These are phyloP conservation scores for Aphanoascus verrucosus DNA, from an alignment of 2,329 filamentous ascomycete species.

Conservation along the genomic window DNA sequence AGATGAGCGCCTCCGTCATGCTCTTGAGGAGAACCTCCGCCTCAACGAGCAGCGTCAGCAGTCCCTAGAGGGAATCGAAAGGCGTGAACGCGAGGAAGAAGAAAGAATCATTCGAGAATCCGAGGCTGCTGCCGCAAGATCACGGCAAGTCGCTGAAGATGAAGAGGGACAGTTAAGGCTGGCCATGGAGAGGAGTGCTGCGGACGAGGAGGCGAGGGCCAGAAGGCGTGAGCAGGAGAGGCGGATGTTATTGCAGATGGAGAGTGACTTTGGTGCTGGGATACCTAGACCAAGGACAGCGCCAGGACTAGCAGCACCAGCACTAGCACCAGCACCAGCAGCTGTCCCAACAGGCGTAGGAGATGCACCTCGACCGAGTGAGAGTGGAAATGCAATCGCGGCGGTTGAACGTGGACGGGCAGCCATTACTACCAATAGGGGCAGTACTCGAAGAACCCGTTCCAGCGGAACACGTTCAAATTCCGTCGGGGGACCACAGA, in stretches of 20 bases:
- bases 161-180: conserved; percentile 3
- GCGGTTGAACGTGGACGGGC: no score
- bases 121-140: conserved; percentile 6
- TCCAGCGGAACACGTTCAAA: background rate
- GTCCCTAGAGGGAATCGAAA: background rate
- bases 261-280: conserved; percentile 12
- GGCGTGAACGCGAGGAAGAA: background rate
- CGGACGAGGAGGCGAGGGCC: conserved; percentile 8
- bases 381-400: no score
- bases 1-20: conserved; percentile 12
- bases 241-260: conserved; percentile 10
- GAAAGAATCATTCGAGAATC: conserved; percentile 9
- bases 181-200: conserved; percentile 12
- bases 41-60: conserved; percentile 12
- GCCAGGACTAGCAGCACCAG: background rate
- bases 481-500: background rate
- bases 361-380: background rate
- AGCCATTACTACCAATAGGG: background rate
- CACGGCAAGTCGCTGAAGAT: background rate
- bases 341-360: background rate
- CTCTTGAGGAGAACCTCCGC: conserved; percentile 14
- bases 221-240: conserved; percentile 3
- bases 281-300: background rate
- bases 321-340: background rate
- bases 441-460: background rate